These are phyloP conservation scores for Suillus alpinus DNA, from an alignment of 768 basidiomycete species.

Conservation along the genomic window DNA sequence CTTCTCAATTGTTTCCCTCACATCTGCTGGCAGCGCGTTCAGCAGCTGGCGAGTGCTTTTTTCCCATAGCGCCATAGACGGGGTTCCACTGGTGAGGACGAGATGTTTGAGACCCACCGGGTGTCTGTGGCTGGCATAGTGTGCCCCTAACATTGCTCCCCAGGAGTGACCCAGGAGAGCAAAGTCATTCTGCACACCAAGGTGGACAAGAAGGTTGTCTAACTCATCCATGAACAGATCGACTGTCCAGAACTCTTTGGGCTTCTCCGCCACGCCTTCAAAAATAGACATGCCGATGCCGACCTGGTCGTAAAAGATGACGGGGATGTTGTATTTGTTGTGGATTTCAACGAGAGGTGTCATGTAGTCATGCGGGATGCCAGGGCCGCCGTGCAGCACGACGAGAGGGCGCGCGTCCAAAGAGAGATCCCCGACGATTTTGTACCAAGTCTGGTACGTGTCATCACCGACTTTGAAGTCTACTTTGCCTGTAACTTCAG, in stretches of 20 bases:
- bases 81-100: constrained; percentile 25
- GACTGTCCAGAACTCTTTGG: constrained; percentile 35
- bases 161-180: constrained; percentile 48
- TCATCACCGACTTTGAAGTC: constrained; percentile 4
- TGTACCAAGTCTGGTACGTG: constrained; percentile 48
- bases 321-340: constrained; percentile 22
- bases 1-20: constrained; percentile 16
- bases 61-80: constrained; percentile 21
- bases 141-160: constrained; percentile 45
- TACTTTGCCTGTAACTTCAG: neutral
- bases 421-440: constrained; percentile 43
- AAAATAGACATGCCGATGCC: constrained; percentile 39
- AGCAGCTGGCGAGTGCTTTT: constrained; percentile 16
- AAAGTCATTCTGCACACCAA: constrained; percentile 39
- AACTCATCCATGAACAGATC: constrained; percentile 52
- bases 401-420: constrained; percentile 41
- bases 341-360: constrained; percentile 29
- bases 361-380: constrained; percentile 41
- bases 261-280: constrained; percentile 27
- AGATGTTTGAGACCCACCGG: constrained; percentile 34
- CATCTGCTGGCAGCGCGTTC: constrained; percentile 18
- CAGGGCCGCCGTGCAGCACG: constrained; percentile 54
- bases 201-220: constrained; percentile 37
- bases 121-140: constrained; percentile 29
- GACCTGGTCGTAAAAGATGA: constrained; percentile 46